These are phyloP conservation scores for Baudoinia panamericana DNA, from an alignment of 495 filamentous ascomycete species.

Conservation along the genomic window DNA sequence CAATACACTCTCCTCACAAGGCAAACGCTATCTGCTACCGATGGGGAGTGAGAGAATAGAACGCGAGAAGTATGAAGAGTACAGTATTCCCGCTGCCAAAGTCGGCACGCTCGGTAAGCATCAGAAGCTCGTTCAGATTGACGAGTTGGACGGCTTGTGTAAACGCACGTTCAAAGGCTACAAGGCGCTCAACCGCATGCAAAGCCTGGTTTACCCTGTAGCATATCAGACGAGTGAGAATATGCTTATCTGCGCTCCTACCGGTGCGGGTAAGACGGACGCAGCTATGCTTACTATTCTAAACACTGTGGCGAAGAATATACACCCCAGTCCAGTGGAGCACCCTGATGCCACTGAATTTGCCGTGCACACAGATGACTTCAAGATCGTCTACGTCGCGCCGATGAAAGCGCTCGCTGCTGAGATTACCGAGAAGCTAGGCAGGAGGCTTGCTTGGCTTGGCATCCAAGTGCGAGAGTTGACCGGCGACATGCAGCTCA, in stretches of 20 bases:
- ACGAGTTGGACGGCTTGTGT: slow-evolving; percentile 79
- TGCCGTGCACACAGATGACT: slow-evolving; percentile 64
- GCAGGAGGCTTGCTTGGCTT: slow-evolving; percentile 87
- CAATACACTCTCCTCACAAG: slow-evolving; percentile 63
- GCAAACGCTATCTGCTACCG: slow-evolving; percentile 53
- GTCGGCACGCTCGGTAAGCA: slow-evolving; percentile 58
- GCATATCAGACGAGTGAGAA: slow-evolving; percentile 95
- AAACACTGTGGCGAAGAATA: slow-evolving; percentile 76
- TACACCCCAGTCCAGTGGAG: slow-evolving; percentile 61
- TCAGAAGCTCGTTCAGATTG: slow-evolving; percentile 62
- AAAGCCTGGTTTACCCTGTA: slow-evolving; percentile 88
- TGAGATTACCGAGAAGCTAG: slow-evolving; percentile 88
- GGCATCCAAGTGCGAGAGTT: slow-evolving; percentile 79
- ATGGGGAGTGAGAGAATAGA: slow-evolving; percentile 25
- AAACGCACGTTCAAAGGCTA: slow-evolving; percentile 88
- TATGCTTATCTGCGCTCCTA: slow-evolving; percentile 97
- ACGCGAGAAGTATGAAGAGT: slow-evolving; percentile 65
- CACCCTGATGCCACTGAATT: slow-evolving; percentile 63
- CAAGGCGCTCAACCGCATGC: slow-evolving; percentile 89
- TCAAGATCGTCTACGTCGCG: slow-evolving; percentile 97
- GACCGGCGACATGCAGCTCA: slow-evolving; percentile 97
- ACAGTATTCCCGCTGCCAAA: slow-evolving; percentile 66
- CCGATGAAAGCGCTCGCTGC: slow-evolving; percentile 97
- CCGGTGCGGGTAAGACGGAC: slow-evolving; percentile 97
- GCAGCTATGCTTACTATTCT: slow-evolving; percentile 94